Evolutionary conservation across 768 basidiomycete species (phyloP), one percentile per base, ranked within the genome.

Genomic region (Russula compacta): DNA sequence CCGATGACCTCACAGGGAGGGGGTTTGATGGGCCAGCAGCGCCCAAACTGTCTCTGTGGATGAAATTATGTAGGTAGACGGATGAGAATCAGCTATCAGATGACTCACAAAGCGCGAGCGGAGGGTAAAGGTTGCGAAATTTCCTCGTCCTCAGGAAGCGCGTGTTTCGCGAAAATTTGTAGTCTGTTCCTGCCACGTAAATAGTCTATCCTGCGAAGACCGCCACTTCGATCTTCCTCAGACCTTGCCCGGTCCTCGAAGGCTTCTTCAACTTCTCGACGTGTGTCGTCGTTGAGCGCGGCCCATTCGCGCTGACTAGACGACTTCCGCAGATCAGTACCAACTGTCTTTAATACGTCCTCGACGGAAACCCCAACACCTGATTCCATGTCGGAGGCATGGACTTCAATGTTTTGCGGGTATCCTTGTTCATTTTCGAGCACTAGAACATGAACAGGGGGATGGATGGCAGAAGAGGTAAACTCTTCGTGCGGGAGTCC

Each of bases 401-500:
- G 61, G 2, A 63, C 56, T 15, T 58, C 40, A 35, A 63, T 63
- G 17, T 63, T 58, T n/a, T 58, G 46, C 4, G 61, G 61, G 46
- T 58, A 58, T 6, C 61, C 61, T 49, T 63, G 56, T 2, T 58
- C 61, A 24, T 58, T 63, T 43, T 62, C 56, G 3, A 63, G 61
- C 1, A 32, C 14, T 6, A 62, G 40, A 11, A 48, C 40, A 38
- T 58, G 36, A 11, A 62, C 52, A 5, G 61, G 61, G 12, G 61
- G 61, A 54, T 62, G 52, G 4, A 62, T 51, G 1, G 61, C 61
- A 2, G 61, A 19, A 24, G 52, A 47, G 29, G 6, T 10, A 29
- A 32, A 49, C 21, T 62, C 61, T 48, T 62, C 61, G 4, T 44
- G 11, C 2, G 61, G 61, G 21, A 62, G 56, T 15, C 46, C 56